phyloP scores from a whole-genome alignment of 192 early-diverging fungal genomes.

The Neocallimastix lanati region DNA sequence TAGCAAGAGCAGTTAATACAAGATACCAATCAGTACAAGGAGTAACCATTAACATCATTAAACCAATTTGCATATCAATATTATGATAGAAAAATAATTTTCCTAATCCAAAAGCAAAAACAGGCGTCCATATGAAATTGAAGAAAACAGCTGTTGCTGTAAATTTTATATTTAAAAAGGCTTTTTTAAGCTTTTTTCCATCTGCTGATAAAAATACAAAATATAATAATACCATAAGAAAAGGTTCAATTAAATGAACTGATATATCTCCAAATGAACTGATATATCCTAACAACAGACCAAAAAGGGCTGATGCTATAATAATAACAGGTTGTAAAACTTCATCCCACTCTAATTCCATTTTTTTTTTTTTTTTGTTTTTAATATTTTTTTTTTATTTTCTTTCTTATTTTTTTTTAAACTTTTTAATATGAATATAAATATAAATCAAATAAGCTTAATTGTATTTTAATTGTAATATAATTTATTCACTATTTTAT shows the following conservation, averaged over 20 bases:
- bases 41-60: not conserved
- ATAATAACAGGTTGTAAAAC: not conserved
- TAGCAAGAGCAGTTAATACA: not conserved
- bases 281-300: not conserved
- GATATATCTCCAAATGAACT: not conserved
- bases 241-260: not conserved
- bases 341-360: not conserved
- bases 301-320: not conserved
- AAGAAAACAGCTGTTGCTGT: not conserved
- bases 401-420: too few relatives aligned
- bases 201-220: not conserved
- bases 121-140: not conserved
- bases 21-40: not conserved
- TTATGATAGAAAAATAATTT: not conserved
- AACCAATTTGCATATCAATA: not conserved
- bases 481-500: too few relatives aligned
- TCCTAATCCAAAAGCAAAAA: not conserved
- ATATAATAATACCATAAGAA: not conserved
- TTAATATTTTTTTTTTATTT: too few relatives aligned
- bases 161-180: not conserved
- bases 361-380: too few relatives aligned
- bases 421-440: too few relatives aligned
- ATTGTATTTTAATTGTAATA: too few relatives aligned
- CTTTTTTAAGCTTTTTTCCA: not conserved
- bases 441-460: too few relatives aligned